phyloP scores from a whole-genome alignment of 2,329 filamentous ascomycete species.

The Dothidotthia symphoricarpi region DNA sequence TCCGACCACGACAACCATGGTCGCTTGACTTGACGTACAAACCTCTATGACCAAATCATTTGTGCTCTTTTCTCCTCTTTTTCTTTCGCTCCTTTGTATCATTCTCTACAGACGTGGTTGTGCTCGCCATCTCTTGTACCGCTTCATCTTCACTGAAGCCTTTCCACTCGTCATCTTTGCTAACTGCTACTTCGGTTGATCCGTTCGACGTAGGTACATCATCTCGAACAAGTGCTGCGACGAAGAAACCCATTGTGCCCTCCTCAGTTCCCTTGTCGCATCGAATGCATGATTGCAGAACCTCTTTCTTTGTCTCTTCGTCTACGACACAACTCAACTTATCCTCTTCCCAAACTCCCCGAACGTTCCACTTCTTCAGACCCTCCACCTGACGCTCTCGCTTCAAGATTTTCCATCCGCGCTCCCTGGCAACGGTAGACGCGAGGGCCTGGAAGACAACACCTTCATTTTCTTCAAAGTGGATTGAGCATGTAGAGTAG shows the following conservation, averaged over 20 bases:
- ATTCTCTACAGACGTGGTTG: neutral
- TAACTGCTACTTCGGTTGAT: conserved; percentile 1
- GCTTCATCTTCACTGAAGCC: conserved; percentile 44
- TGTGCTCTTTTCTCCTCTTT: conserved; percentile 21
- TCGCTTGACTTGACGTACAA: too few relatives aligned
- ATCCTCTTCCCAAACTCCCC: conserved; percentile 47
- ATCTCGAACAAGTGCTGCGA: conserved; percentile 77
- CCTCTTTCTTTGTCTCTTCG: conserved; percentile 19
- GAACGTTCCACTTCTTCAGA: conserved; percentile 71
- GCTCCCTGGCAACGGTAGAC: conserved; percentile 62
- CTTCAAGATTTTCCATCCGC: conserved; percentile 75
- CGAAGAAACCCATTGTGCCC: conserved; percentile 94
- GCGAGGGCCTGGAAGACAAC: conserved; percentile 72
- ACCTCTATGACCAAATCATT: neutral
- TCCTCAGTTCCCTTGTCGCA: conserved; percentile 77
- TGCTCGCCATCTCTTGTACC: conserved; percentile 4
- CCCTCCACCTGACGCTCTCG: conserved; percentile 73
- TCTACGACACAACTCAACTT: conserved; percentile 42
- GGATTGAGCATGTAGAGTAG: conserved; percentile 91
- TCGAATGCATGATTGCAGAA: conserved; percentile 75
- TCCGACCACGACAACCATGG: too few relatives aligned
- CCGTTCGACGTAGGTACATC: conserved; percentile 3
- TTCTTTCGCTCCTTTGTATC: conserved; percentile 14
- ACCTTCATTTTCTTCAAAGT: conserved; percentile 82
- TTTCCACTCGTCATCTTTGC: conserved; percentile 44